These are phyloP conservation scores for Myxozyma melibiosi DNA, from an alignment of 805 yeast genomes.

Conservation along the genomic window DNA sequence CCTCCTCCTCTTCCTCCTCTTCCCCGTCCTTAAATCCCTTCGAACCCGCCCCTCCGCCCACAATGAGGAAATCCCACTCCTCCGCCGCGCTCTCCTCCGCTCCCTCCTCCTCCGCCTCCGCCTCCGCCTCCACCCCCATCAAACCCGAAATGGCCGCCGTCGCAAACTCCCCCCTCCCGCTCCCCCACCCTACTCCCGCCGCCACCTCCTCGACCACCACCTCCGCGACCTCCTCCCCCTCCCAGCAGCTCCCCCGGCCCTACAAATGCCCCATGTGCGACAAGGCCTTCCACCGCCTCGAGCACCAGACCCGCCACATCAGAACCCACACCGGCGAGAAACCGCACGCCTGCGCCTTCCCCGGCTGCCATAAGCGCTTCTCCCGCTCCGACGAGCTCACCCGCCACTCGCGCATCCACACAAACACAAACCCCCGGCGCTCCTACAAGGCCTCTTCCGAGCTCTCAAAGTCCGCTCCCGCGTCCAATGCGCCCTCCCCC, in stretches of 20 bases:
- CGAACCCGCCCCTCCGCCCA: background rate
- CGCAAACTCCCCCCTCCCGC: background rate
- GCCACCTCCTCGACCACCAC: constrained; percentile 8
- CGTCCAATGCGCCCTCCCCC: constrained; percentile 27
- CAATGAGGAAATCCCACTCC: constrained; percentile 9
- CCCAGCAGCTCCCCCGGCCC: constrained; percentile 56
- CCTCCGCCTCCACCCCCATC: background rate
- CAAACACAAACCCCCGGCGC: constrained; percentile 45
- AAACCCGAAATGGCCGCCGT: background rate
- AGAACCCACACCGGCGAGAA: constrained; percentile 93
- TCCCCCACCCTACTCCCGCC: background rate
- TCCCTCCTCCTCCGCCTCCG: background rate
- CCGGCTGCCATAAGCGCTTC: constrained; percentile 81
- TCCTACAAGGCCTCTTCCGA: constrained; percentile 14
- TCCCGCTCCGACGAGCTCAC: constrained; percentile 84
- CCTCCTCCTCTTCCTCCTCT: background rate
- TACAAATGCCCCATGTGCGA: constrained; percentile 83
- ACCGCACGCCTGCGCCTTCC: constrained; percentile 81
- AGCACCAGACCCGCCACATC: constrained; percentile 89
- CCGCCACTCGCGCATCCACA: constrained; percentile 79
- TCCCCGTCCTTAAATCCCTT: background rate
- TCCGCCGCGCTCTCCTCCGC: constrained; percentile 1
- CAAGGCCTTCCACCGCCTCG: constrained; percentile 83
- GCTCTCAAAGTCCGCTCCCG: constrained; percentile 14
- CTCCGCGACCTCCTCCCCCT: background rate